Conservation (phyloP, 2,329 filamentous ascomycete genomes). For the Colletotrichum navitas region DNA sequence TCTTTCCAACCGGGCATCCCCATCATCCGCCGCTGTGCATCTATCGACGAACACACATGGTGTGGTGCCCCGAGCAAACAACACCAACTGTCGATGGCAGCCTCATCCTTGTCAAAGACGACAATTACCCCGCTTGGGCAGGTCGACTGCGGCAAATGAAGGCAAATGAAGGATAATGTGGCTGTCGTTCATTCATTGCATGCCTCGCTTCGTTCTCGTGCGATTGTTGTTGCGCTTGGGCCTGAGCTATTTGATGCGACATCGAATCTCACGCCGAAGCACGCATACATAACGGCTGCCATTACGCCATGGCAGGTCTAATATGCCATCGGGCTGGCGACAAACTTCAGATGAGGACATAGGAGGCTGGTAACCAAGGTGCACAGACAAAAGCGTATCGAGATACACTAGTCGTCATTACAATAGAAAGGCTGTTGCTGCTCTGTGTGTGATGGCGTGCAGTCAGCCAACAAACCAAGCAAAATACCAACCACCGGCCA, state of each 20-base stretch:
- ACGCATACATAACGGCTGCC: slow-evolving; percentile 19
- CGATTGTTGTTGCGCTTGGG: background rate
- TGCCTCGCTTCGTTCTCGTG: background rate
- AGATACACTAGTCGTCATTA: slow-evolving; percentile 17
- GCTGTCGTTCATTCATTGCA: background rate
- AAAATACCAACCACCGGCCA: background rate
- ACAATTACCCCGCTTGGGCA: slow-evolving; percentile 5
- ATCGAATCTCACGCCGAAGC: slow-evolving; percentile 8
- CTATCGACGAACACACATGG: no score
- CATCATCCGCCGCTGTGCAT: background rate
- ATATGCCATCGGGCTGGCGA: background rate
- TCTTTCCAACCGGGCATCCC: background rate
- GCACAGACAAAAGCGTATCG: background rate
- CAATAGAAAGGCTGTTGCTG: slow-evolving; percentile 9
- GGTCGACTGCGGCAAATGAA: background rate
- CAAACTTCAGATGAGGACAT: background rate
- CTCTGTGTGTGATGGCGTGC: background rate
- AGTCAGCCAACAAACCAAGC: slow-evolving; percentile 17
- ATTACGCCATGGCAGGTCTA: background rate
- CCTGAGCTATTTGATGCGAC: slow-evolving; percentile 11
- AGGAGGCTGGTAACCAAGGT: background rate
- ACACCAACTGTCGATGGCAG: background rate
- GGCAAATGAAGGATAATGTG: slow-evolving; percentile 5
- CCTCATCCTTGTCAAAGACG: background rate
- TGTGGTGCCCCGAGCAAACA: slow-evolving; percentile 5